Evolutionary conservation across 2,329 filamentous ascomycete species (phyloP).

Genomic region (Aurifilum marmelostoma): DNA sequence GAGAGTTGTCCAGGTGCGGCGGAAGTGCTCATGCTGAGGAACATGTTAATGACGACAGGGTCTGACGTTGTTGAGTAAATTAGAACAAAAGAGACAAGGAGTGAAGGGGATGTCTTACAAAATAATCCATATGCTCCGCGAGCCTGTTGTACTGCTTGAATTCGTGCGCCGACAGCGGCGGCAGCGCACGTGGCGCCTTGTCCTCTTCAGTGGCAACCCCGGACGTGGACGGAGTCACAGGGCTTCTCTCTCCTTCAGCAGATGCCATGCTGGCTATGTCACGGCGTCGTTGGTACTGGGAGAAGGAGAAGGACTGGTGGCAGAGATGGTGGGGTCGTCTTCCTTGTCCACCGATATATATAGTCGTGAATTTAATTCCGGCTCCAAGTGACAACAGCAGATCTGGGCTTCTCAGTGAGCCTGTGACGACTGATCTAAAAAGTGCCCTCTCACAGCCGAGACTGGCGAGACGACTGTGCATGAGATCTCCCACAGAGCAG

Average conservation of each 20-base stretch:
- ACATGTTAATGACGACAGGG: background rate
- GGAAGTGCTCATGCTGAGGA: conserved; percentile 74
- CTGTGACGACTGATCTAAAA: background rate
- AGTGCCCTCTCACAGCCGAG: conserved; percentile 5
- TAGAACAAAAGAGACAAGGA: background rate
- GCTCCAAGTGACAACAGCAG: background rate
- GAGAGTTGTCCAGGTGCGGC: conserved; percentile 71
- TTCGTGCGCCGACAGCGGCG: conserved; percentile 67
- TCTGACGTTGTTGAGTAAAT: background rate
- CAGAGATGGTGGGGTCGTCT: background rate
- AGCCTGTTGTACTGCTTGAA: conserved; percentile 73
- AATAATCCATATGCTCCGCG: conserved; percentile 75
- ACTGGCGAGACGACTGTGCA: background rate
- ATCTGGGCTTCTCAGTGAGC: background rate
- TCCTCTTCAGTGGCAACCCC: background rate
- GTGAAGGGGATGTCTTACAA: conserved; percentile 51
- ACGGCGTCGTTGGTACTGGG: conserved; percentile 1
- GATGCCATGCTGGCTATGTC: conserved; percentile 15
- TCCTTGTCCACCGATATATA: background rate
- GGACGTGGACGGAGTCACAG: background rate
- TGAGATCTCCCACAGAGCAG: conserved; percentile 1
- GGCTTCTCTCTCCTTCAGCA: background rate
- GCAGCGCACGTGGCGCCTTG: conserved; percentile 42
- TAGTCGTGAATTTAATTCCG: no score
- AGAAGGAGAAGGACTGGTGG: background rate